Evolutionary conservation across 2,329 filamentous ascomycete species (phyloP), one percentile per base, ranked within the genome.

Genomic region (Diaporthe sp.): DNA sequence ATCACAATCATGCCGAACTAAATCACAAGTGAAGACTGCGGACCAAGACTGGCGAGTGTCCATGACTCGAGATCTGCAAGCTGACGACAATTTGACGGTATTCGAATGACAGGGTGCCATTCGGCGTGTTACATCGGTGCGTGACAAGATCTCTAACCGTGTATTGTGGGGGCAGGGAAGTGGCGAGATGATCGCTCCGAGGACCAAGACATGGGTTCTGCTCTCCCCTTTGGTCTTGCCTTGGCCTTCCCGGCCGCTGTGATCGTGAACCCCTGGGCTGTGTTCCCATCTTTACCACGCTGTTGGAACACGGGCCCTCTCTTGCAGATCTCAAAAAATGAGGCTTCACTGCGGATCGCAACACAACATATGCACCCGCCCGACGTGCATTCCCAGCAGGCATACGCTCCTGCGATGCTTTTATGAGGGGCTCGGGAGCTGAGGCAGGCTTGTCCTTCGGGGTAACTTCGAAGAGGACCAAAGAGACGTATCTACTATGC

Each of bases 71-170:
- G n/a, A 27, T 22, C 47, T 53, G 63, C 63, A 68, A 39, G 63
- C 32, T 68, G 63, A 68, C 63, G 63, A 66, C 63, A 68, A 53
- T 30, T 53, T 53, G 63, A 68, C 63, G 63, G 47, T 37, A 27
- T 12, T 4, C 39, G 25, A 39, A 10, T 53, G 63, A 27, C 47
- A 68, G 63, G 47, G 63, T 53, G 32, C 63, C 47, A 27, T 17
- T 39, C 47, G 63, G 47, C 63, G 63, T 39, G 63, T 68, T 68
- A 68, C 63, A 68, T 68, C 63, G 63, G 47, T 30, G 22, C 47
- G 37, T 68, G 63, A 50, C 30, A 68, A 68, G 63, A 68, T 53
- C 63, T 68, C 63, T 27, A 53, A 12, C 39, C 39, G 39, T 44
- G 12, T 47, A 8, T 44, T 37, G n/a, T 39, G 44, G 44, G 47